Base-by-base conservation (phyloP, 768 basidiomycete species). In the Hydnum rufescens region DNA sequence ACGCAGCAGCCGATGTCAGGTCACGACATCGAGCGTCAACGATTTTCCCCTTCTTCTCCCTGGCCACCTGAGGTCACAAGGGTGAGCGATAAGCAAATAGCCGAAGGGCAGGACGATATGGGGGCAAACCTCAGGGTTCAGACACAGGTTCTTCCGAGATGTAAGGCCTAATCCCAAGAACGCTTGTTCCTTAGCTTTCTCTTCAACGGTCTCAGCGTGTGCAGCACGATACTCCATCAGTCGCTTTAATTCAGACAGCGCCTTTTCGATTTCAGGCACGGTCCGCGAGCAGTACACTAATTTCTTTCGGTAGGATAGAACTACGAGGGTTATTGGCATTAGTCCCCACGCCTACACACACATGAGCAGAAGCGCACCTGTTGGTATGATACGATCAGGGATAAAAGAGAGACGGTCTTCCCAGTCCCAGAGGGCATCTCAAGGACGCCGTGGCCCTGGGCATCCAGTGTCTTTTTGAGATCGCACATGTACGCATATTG, bases 401-500 rank as follows among this genome's bases (percentile, higher is more conserved):
- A 90, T 18, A 99, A 71, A 5, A 99, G 70, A 6, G 90, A 96
- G 25, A 99, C 95, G 0, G 95, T 99, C 70, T 99, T 99, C 23
- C 95, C 95, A 22, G 95, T 99, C 16, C 95, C 95, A 6, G 95
- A 97, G 56, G 95, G 95, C 95, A 99, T 99, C 70, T 99, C 95
- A 32, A 99, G 74, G n/a, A 97, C 88, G 64, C 95, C 96, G 59
- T 99, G 95, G 49, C 95, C 95, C 55, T 86, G 81, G 32, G 90
- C 92, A 67, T 99, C 95, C 18, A 99, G 74, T 1, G 93, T 89
- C 59, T 87, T 73, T 67, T 99, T 99, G 57, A 99, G 74, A 67
- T 99, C 95, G 66, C 88, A 89, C 90, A 99, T 97, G 64, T 99
- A 99, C 36, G 86, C 80, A 78, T 92, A 97, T 78, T 97, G 95